Conservation (phyloP, 805 yeast genomes). For the Teunomyces tritomae region DNA sequence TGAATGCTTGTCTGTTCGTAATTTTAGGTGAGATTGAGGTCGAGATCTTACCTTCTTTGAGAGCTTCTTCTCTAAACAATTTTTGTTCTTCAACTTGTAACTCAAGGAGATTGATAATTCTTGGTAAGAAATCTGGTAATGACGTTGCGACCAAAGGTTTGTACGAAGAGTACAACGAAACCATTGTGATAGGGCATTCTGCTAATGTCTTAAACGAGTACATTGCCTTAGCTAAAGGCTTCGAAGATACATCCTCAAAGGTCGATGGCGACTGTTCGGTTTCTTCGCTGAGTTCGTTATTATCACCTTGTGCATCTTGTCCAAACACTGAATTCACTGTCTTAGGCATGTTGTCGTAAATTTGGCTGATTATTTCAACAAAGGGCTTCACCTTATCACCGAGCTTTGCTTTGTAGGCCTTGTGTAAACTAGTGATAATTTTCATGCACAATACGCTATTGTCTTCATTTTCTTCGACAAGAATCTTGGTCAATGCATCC, state of each 20-base stretch:
- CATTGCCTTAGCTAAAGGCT: conserved; percentile 63
- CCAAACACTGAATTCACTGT: conserved; percentile 68
- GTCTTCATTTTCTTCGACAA: conserved; percentile 86
- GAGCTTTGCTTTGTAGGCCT: conserved; percentile 70
- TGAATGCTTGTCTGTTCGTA: conserved; percentile 71
- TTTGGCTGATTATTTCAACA: conserved; percentile 67
- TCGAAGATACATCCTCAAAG: conserved; percentile 27
- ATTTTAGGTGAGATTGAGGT: conserved; percentile 75
- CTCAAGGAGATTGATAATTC: conserved; percentile 68
- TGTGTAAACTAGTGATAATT: conserved; percentile 79
- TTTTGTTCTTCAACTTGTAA: conserved; percentile 80
- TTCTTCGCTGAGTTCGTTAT: conserved; percentile 10
- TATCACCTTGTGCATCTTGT: conserved; percentile 3
- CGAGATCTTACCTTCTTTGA: conserved; percentile 56
- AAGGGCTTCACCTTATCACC: conserved; percentile 75
- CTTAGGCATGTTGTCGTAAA: conserved; percentile 76
- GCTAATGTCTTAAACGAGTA: conserved; percentile 86
- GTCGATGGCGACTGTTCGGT: conserved; percentile 41
- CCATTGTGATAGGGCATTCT: conserved; percentile 97
- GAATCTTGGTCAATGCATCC: conserved; percentile 54
- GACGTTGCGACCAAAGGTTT: conserved; percentile 70
- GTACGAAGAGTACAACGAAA: conserved; percentile 83
- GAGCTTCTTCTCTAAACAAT: conserved; percentile 36
- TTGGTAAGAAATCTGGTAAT: conserved; percentile 75
- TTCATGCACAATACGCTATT: conserved; percentile 92